Evolutionary conservation across 495 filamentous ascomycete species (phyloP), one percentile per base, ranked within the genome.

Genomic region (Neurospora sp.): DNA sequence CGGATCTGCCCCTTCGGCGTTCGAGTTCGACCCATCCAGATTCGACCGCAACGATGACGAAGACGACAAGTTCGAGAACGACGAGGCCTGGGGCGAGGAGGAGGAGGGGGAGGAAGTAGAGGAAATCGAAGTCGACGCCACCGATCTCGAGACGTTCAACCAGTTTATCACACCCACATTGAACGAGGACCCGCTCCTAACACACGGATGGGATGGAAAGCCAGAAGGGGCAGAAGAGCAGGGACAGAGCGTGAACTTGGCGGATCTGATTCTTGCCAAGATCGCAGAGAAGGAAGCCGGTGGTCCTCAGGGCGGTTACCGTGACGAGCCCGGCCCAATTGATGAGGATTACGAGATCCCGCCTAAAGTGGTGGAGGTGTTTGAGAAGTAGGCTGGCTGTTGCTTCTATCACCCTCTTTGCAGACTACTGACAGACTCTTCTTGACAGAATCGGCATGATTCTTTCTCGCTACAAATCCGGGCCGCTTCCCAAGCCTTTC

Each of bases 401-500:
- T 46, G 62, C 71, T 72, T 59, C 38, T n/a, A 1, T 39, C 4
- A 39, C 38, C 8, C 46, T 62, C 37, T 73, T 20, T 39, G 16
- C 75, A 78, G 70, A 76, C 76, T 69, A 38, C 77, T 59, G 62
- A 40, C 69, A 16, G 12, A 20, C 2, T 35, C 11, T 2, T 37
- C 23, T 16, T 66, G 7, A 27, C 72, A 94, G 92, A 82, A 91
- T 97, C 75, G 95, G 94, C 70, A 86, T 93, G 76, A 89, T 98
- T 70, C 88, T 98, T 48, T 94, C 93, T 10, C 89, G 95, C 70
- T 97, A 98, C 83, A 97, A 97, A 79, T 96, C 93, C 11, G 96
- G 96, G 27, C 93, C 93, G 75, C 88, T 98, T 35, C 96, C 96
- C 14, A 98, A 98, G 82, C 95, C 94, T 2, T 96, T 99, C 88